Base-by-base conservation (phyloP, 2,329 filamentous ascomycete genomes). In the Anthostomella pinea region DNA sequence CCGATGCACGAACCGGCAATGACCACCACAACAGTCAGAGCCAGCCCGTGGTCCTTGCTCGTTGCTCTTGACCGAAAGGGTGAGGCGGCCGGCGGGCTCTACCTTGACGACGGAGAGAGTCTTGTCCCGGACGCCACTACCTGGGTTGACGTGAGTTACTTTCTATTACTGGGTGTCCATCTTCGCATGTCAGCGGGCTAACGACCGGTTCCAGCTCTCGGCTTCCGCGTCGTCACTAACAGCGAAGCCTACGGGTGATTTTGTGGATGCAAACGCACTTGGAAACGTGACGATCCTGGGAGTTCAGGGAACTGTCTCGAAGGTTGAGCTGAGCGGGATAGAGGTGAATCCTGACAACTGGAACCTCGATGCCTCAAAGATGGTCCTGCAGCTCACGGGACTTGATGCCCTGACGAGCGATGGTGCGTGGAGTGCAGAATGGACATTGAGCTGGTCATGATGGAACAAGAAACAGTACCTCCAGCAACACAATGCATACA, bases 71-170 rank as follows among this genome's bases (percentile, higher is more conserved):
- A 74, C 44, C 50, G 54, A 2, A 52, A 71, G 11, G 78, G 79
- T 1, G 58, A 61, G 2, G 84, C 85, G 0, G 64, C 52, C 2
- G 85, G 85, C 0, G 59, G 66, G 13, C 59, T 90, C 19, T 89
- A 90, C 54, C 56, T 89, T 6, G 86, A 90, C 50, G 86, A 91
- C 49, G 85, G 86, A 2, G 82, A 83, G 62, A 85, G 79, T 37
- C 39, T 87, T 6, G 51, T 60, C 21, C 81, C 76, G 0, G 66
- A 72, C 9, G 65, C 68, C 0, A 81, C 72, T 0, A 68, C 80
- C 5, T 68, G 68, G 41, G 72, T 87, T 16, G 53, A 67, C 38
- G 66, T 68, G 39, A 52, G 62, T 62, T 29, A 4, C 14, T 5
- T 5, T 20, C 6, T 32, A 8, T 17, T 13, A 19, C 17, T 34